Base-by-base conservation (phyloP, 2,329 filamentous ascomycete genomes). In the Diaporthe nobilis region DNA sequence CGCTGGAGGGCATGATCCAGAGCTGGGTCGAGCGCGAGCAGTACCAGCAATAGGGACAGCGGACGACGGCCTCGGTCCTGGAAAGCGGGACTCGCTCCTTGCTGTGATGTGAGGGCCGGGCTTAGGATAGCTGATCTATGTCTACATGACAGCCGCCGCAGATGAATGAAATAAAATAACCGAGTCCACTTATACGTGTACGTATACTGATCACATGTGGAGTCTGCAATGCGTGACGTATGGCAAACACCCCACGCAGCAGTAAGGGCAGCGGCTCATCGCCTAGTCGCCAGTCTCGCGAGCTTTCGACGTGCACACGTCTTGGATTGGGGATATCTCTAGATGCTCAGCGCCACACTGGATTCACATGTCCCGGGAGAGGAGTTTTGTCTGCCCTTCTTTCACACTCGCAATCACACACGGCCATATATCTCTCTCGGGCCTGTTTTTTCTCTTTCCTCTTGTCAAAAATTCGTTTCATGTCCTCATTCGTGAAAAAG, bases 1-100 rank as follows among this genome's bases (percentile, higher is more conserved):
- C 91, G 8, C 87, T 93, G 9, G 90, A 94, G 83, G 96, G 96
- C 8, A 92, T 98, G 87, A 93, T 98, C 77, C 89, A 94, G 87
- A 97, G 94, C 84, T 97, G 91, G 88, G 93, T 88, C 3, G 94
- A 95, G 80, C 87, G 91, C 73, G 51, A 61, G 58, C 83, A 87
- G 75, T 79, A 87, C 77, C 47, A 87, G 77, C 53, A 68, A 71
- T 70, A 75, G 68, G 71, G 28, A 60, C 20, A n/a, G 44, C 31
- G 44, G 44, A 31, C 8, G 20, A 55, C 7, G 60, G 47, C 7
- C 51, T 42, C 58, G 17, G 51, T 15, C 4, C 7, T 67, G 31
- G 65, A 15, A 13, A 39, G 49, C 65, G 34, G n/a, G 22, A 70
- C 17, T 2, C 47, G 49, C 34, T 39, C 34, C n/a, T 13, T 55